These are phyloP conservation scores for Penicillium canariense DNA, from an alignment of 495 filamentous ascomycete species.

Conservation along the genomic window DNA sequence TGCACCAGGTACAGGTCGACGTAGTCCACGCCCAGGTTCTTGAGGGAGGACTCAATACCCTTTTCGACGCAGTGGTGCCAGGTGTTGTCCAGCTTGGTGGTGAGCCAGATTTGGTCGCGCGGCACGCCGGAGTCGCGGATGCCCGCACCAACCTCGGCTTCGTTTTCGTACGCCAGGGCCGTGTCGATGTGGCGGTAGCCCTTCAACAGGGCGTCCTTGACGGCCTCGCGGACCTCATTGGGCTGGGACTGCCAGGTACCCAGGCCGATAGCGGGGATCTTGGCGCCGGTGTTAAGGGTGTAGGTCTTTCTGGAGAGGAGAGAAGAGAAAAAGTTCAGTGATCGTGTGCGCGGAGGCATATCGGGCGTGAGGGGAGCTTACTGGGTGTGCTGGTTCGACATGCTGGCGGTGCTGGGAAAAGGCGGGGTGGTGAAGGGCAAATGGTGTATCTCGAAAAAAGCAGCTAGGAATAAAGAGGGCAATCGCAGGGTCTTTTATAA, in stretches of 20 bases:
- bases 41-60: conserved; percentile 66
- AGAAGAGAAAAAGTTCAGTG: background rate
- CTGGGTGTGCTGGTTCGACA: conserved; percentile 46
- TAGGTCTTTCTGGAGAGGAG: conserved; percentile 51
- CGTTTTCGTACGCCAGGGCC: conserved; percentile 83
- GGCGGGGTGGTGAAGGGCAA: background rate
- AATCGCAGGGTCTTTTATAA: background rate
- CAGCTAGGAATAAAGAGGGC: background rate
- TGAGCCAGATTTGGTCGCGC: conserved; percentile 78
- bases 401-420: conserved; percentile 23
- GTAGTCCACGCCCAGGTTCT: conserved; percentile 69
- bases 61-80: conserved; percentile 71
- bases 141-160: conserved; percentile 75
- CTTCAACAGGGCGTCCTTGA: conserved; percentile 68
- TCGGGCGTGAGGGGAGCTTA: conserved; percentile 19
- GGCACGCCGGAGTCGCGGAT: conserved; percentile 78
- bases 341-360: background rate
- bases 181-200: conserved; percentile 75
- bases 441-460: background rate
- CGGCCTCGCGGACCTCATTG: conserved; percentile 65
- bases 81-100: conserved; percentile 83
- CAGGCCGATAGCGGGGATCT: conserved; percentile 78
- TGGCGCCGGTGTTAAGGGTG: conserved; percentile 75
- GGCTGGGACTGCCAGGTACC: conserved; percentile 77
- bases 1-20: conserved; percentile 86